Conservation (phyloP, 768 basidiomycete species). For the Rubroboletus satanas region DNA sequence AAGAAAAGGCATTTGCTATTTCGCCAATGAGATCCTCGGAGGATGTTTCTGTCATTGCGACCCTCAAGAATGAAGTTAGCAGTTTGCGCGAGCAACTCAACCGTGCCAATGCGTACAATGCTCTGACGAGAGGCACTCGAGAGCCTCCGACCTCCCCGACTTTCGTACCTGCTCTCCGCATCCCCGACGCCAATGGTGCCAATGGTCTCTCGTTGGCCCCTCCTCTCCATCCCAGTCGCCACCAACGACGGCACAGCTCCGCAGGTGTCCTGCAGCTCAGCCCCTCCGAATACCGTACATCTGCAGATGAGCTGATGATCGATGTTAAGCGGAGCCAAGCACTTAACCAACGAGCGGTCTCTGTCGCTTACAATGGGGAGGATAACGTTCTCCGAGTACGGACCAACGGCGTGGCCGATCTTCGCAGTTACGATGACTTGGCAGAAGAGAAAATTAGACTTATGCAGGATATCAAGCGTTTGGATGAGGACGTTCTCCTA, state of each 20-base stretch:
- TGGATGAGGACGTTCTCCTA: constrained; percentile 92
- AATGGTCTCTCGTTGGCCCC: constrained; percentile 44
- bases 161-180: constrained; percentile 75
- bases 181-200: constrained; percentile 38
- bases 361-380: constrained; percentile 83
- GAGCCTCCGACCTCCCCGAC: constrained; percentile 81
- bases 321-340: constrained; percentile 69
- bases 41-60: constrained; percentile 81
- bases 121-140: constrained; percentile 70
- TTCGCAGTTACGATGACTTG: constrained; percentile 78
- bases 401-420: constrained; percentile 63
- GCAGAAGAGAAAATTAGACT: constrained; percentile 93
- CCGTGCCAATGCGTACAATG: constrained; percentile 88
- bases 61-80: constrained; percentile 90
- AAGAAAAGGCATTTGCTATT: constrained; percentile 65
- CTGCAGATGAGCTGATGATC: constrained; percentile 74
- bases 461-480: constrained; percentile 82
- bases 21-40: constrained; percentile 68
- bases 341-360: constrained; percentile 77
- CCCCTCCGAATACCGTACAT: constrained; percentile 62
- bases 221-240: constrained; percentile 42
- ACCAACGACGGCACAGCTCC: constrained; percentile 83
- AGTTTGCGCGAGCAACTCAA: constrained; percentile 93
- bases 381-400: constrained; percentile 67
- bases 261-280: constrained; percentile 69